Percentiles rank a stretch among this genome's conserved stretches.
phyloP scores from a whole-genome alignment of 768 basidiomycete genomes.

The Hebeloma cylindrosporum region DNA sequence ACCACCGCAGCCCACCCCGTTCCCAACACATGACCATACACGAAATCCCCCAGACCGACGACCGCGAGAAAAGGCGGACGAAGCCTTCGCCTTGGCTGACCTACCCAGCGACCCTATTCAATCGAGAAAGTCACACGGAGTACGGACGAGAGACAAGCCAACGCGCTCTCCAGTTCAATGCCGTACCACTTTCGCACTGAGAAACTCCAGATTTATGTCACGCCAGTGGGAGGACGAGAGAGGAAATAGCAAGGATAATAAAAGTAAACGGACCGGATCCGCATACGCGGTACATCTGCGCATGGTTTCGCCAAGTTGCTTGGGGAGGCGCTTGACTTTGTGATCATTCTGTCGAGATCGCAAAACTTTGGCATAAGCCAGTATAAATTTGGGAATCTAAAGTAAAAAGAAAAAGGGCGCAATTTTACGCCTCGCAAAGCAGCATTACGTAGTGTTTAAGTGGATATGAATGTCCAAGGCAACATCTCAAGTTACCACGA shows the following conservation, averaged over 20 bases:
- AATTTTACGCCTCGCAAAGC: neutral
- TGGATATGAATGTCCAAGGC: too few species aligned
- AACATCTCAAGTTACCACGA: too few species aligned
- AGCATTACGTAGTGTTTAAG: neutral
- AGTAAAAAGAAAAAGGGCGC: neutral
- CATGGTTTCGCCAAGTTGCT: conserved; percentile 11
- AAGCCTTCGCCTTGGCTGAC: too few species aligned
- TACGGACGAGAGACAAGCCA: neutral
- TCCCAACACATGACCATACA: conserved; percentile 22
- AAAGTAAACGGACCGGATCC: conserved; percentile 11
- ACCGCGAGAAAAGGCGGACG: conserved; percentile 23
- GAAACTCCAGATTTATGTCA: too few species aligned
- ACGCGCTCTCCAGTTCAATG: too few species aligned
- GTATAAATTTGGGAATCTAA: conserved; percentile 2
- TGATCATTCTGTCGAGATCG: neutral
- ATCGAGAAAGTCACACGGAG: conserved; percentile 17
- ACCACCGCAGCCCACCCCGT: neutral
- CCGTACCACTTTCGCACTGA: too few species aligned
- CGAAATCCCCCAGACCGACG: conserved; percentile 22
- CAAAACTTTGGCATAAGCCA: neutral
- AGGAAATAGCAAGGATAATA: neutral
- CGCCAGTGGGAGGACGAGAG: too few species aligned
- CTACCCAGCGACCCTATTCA: conserved; percentile 10
- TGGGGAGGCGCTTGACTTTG: too few species aligned
- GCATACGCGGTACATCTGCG: conserved; percentile 4